phyloP scores from a whole-genome alignment of 2,329 filamentous ascomycete species.

The Cryoendolithus antarcticus region DNA sequence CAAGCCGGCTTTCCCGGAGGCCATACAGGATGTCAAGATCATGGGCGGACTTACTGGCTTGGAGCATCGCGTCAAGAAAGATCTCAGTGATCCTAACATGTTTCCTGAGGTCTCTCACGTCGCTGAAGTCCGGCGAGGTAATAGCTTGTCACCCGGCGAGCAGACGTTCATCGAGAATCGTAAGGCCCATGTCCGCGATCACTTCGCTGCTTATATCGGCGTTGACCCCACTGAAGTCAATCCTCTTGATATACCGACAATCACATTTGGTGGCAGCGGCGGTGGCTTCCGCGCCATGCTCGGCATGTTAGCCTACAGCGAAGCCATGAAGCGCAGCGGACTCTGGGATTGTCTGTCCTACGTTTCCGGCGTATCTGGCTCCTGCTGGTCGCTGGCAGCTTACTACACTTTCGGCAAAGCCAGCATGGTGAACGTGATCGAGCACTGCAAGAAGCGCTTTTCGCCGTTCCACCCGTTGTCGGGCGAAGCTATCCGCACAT shows the following conservation, averaged over 20 bases:
- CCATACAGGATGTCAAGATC: conserved; percentile 17
- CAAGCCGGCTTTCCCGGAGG: conserved; percentile 17
- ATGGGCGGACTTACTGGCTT: conserved; percentile 15
- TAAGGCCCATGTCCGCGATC: conserved; percentile 13
- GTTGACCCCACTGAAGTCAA: conserved; percentile 16
- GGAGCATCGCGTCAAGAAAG: conserved; percentile 16
- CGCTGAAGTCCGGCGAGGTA: conserved; percentile 18
- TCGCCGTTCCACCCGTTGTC: conserved; percentile 23
- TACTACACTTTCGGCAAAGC: conserved; percentile 22
- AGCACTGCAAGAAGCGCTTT: conserved; percentile 22
- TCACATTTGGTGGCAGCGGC: conserved; percentile 22
- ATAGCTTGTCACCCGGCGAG: conserved; percentile 20
- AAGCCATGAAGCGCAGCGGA: conserved; percentile 18
- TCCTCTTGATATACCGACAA: conserved; percentile 20
- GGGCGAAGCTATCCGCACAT: conserved; percentile 19
- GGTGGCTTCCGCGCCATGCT: conserved; percentile 23
- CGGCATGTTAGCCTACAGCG: conserved; percentile 17
- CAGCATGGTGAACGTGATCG: conserved; percentile 18
- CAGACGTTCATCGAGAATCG: conserved; percentile 14
- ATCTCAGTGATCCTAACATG: conserved; percentile 14
- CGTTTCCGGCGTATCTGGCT: conserved; percentile 21
- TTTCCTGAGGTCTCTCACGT: conserved; percentile 19
- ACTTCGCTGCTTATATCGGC: conserved; percentile 21
- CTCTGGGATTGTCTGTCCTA: conserved; percentile 23
- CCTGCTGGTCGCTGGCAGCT: conserved; percentile 21